A percentile compares a stretch with the other conserved stretches of the same genome.
Conservation (phyloP, 305 asterid species). For the Petunia hybrid region DNA sequence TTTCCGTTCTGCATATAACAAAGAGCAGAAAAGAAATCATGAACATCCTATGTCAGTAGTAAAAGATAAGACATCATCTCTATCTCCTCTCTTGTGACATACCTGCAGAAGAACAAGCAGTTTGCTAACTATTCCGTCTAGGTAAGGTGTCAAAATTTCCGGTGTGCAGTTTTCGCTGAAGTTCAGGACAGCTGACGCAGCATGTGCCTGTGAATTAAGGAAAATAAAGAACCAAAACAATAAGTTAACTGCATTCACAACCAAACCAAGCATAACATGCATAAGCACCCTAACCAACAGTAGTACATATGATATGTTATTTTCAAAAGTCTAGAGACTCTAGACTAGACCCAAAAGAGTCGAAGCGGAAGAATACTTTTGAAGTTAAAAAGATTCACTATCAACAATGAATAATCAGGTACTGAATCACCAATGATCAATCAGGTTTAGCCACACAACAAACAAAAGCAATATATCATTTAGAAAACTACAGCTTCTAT, state of each 20-base stretch:
- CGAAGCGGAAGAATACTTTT: constrained; percentile 22
- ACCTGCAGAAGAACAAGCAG: constrained; percentile 92
- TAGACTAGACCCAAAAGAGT: background rate
- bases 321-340: background rate
- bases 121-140: constrained; percentile 92
- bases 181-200: constrained; percentile 98
- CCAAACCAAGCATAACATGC: constrained; percentile 22
- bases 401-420: constrained; percentile 12
- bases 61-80: background rate
- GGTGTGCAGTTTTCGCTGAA: constrained; percentile 98
- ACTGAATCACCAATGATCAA: background rate
- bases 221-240: constrained; percentile 25
- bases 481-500: background rate
- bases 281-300: constrained; percentile 25
- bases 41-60: background rate
- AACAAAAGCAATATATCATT: background rate
- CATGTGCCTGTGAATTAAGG: constrained; percentile 80
- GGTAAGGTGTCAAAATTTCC: constrained; percentile 87
- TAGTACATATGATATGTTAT: constrained; percentile 10
- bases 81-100: background rate
- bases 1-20: constrained; percentile 76
- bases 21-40: constrained; percentile 27
- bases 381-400: background rate
- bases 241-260: constrained; percentile 8
- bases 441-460: background rate